These are phyloP conservation scores for Thecaphora thlaspeos DNA, from an alignment of 1,284 basidiomycete species.

Conservation along the genomic window DNA sequence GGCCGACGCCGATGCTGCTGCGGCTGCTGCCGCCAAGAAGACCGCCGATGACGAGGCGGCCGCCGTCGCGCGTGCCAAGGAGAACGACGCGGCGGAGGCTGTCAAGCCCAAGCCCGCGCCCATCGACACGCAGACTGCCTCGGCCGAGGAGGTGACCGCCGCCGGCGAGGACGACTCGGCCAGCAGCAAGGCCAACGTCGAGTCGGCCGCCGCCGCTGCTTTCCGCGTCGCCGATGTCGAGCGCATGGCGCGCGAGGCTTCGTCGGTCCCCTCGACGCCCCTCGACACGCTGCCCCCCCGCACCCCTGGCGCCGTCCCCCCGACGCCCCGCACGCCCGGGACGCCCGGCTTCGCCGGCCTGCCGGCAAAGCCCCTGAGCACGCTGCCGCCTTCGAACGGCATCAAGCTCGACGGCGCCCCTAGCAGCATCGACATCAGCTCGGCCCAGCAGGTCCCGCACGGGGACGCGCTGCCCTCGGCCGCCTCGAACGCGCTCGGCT, in stretches of 20 bases:
- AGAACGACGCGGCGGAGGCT: constrained; percentile 27
- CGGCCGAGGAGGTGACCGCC: too few species aligned
- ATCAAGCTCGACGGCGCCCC: constrained; percentile 43
- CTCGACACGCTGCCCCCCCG: constrained; percentile 28
- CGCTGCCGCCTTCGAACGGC: constrained; percentile 28
- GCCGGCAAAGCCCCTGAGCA: constrained; percentile 50
- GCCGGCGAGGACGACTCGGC: constrained; percentile 20
- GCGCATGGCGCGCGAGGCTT: constrained; percentile 51
- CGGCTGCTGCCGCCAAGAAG: constrained; percentile 15
- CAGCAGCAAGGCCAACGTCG: constrained; percentile 13
- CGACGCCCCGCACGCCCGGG: constrained; percentile 48
- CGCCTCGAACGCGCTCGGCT: constrained; percentile 39
- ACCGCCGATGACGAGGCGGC: constrained; percentile 24
- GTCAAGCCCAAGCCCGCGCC: constrained; percentile 33
- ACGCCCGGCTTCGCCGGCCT: constrained; percentile 52
- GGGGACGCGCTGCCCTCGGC: constrained; percentile 35
- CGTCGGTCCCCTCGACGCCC: constrained; percentile 49
- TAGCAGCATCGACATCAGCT: constrained; percentile 6
- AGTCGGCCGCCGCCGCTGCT: constrained; percentile 27
- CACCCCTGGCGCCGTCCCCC: constrained; percentile 34
- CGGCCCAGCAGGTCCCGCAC: background rate
- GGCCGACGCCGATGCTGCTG: constrained; percentile 30
- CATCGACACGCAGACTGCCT: constrained; percentile 33
- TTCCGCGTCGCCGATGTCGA: constrained; percentile 46
- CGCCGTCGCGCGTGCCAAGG: constrained; percentile 21